Base-by-base conservation (phyloP, 1,284 basidiomycete species). In the Pholiota adiposa region DNA sequence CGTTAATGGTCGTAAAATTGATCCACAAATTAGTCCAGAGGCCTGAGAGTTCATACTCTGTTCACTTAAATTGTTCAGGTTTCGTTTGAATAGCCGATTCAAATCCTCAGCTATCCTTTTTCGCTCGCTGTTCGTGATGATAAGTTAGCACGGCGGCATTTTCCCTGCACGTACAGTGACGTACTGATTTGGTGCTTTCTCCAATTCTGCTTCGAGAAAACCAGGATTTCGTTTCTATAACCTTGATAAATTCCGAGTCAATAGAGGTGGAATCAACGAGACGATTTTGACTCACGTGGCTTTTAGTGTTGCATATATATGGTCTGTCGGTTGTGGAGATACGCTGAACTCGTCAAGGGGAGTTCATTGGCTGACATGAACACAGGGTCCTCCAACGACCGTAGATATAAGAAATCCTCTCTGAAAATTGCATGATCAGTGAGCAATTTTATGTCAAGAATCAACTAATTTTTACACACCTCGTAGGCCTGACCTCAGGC, bases 191-290 rank as follows among this genome's bases (percentile, higher is more conserved):
- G 51, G 27, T n/a, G 34, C 21, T n/a, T 11, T 36, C 21, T 25
- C 21, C 9, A 52, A n/a, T n/a, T 52, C 51, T 9, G 18, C 23
- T 40, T 52, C 33, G 8, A 52, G 33, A 4, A 34, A 36, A 14
- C 34, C 6, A 52, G 21, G 12, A 52, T 40, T 41, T 53, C 25
- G 0, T 23, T 36, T 23, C 41, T 27, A 7, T 12, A n/a, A 18
- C 14, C 51, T 53, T 18, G 36, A 43, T n/a, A 23, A 52, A 36
- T 51, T 19, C 34, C 40, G n/a, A 14, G 50, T 29, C 29, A 46
- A 23, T 51, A 31, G 6, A 40, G 3, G 1, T 12, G 7, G 49
- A 40, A 62, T 72, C 55, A 77, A 8, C 21, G 5, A 33, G 19
- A n/a, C 19, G 11, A n/a, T n/a, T n/a, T 19, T 4, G 34, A 25